Base-by-base conservation (phyloP, 805 yeast genomes). In the Nakazawaea wyomingensis region DNA sequence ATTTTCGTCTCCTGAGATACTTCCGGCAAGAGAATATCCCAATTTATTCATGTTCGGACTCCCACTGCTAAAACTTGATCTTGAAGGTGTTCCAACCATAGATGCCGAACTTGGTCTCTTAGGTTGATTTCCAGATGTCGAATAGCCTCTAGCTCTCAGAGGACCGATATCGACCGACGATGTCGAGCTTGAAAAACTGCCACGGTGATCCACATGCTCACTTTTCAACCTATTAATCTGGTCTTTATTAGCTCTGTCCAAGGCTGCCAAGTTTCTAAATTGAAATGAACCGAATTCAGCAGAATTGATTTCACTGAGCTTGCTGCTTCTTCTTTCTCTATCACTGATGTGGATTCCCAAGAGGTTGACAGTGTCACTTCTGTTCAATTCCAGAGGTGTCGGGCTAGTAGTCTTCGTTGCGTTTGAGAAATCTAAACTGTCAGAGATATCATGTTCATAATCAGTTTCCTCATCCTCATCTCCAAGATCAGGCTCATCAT, bases 161-260 rank as follows among this genome's bases (percentile, higher is more conserved):
- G 36, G 41, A 9, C 44, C 47, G 0, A 69, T 62, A 7, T 69
- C 78, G 4, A 76, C 69, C 2, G 78, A 68, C 0, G 80, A 68
- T 1, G 74, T 62, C 6, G 82, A 69, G 35, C 68, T 48, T 64
- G 68, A 61, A 2, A 60, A 45, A 45, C 65, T 59, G 27, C 52
- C 56, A 17, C 66, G 45, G 51, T 77, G 80, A 50, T 80, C 86
- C 50, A 82, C 51, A 59, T 87, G 95, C 58, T 91, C 98, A 24
- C 72, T 82, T 55, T 89, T 85, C 56, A 93, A 73, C 49, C 96
- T 69, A 54, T 86, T 85, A 49, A 93, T 88, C 11, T 85, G 90
- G 62, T 90, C 97, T 56, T 87, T 88, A 57, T 93, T 93, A 7
- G 96, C 97, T 54, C 85, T 85, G 53, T 93, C 98, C 44, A 95